A percentile compares a stretch with the other conserved stretches of the same genome.
These are phyloP conservation scores for Schrenkiella parvula DNA, from an alignment of 345 rosid genomes.

Conservation along the genomic window DNA sequence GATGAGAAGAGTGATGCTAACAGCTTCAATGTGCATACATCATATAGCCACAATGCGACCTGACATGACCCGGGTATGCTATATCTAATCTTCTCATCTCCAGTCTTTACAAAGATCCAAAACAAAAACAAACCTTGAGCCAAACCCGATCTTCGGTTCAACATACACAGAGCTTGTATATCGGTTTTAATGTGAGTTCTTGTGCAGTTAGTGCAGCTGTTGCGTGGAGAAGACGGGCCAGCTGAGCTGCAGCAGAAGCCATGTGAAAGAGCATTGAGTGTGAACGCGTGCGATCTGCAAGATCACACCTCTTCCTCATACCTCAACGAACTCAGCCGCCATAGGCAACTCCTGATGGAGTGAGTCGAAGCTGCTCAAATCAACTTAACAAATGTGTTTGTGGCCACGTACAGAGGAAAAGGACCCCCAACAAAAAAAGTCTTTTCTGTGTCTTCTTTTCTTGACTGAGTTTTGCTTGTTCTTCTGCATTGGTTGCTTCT, in stretches of 20 bases:
- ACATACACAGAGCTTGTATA: not conserved
- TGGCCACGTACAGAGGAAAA: too few species aligned
- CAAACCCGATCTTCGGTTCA: not conserved
- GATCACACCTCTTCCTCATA: conserved; percentile 63
- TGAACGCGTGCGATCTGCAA: conserved; percentile 56
- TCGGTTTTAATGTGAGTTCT: not conserved
- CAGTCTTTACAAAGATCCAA: not conserved
- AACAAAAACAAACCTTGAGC: not conserved
- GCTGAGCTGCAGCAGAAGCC: conserved; percentile 43
- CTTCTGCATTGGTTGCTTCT: not conserved
- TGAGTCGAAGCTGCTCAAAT: conserved; percentile 23
- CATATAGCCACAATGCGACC: conserved; percentile 68
- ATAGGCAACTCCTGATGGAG: conserved; percentile 73
- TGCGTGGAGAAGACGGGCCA: conserved; percentile 53
- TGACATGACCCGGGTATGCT: conserved; percentile 54
- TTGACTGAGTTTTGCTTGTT: not conserved
- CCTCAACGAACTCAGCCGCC: conserved; percentile 64
- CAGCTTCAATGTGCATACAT: conserved; percentile 74
- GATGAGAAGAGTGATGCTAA: conserved; percentile 56
- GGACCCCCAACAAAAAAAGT: too few species aligned
- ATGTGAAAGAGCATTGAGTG: conserved; percentile 35
- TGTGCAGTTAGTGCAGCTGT: conserved; percentile 55
- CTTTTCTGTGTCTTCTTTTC: too few species aligned
- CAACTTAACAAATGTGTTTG: not conserved
- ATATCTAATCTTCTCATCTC: not conserved